A percentile compares a stretch with the other conserved stretches of the same genome.
These are phyloP conservation scores for Daldinia sp. DNA, from an alignment of 2,329 filamentous ascomycete genomes.

Conservation along the genomic window DNA sequence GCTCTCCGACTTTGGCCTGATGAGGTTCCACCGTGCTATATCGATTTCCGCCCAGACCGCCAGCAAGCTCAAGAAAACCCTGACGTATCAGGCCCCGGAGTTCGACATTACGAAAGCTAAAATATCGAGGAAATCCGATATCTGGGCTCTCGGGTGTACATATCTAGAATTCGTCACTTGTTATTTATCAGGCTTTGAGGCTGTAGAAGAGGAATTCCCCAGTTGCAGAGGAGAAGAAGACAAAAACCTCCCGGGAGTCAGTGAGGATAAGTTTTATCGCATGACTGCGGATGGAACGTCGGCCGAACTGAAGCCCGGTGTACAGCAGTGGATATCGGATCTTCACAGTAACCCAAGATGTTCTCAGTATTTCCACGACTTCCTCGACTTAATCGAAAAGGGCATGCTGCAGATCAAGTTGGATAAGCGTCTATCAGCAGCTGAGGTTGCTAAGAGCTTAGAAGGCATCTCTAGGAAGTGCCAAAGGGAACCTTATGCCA, in stretches of 20 bases:
- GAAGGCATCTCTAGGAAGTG: background rate
- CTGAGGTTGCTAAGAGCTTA: background rate
- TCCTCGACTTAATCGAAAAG: conserved; percentile 12
- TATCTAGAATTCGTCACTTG: conserved; percentile 21
- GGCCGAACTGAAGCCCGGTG: conserved; percentile 13
- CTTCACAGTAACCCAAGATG: conserved; percentile 9
- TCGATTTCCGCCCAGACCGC: conserved; percentile 21
- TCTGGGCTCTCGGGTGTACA: conserved; percentile 28
- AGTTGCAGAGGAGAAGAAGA: conserved; percentile 10
- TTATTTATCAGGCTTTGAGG: conserved; percentile 2
- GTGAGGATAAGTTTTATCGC: conserved; percentile 20
- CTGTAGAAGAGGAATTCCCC: conserved; percentile 15
- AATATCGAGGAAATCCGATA: conserved; percentile 24
- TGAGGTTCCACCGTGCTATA: conserved; percentile 13
- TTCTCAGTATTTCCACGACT: conserved; percentile 1
- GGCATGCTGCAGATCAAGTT: conserved; percentile 11
- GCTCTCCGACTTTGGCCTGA: conserved; percentile 20
- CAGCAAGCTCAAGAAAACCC: conserved; percentile 8
- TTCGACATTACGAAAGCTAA: conserved; percentile 16
- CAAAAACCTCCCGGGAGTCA: background rate
- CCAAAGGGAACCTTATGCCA: background rate
- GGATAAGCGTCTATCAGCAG: conserved; percentile 2
- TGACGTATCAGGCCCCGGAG: conserved; percentile 25
- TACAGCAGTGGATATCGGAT: conserved; percentile 1
- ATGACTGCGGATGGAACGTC: background rate